Evolutionary conservation across 306 rosid genomes (phyloP), one percentile per base, ranked within the genome.

Genomic region (Dalbergia cochinchinensis): DNA sequence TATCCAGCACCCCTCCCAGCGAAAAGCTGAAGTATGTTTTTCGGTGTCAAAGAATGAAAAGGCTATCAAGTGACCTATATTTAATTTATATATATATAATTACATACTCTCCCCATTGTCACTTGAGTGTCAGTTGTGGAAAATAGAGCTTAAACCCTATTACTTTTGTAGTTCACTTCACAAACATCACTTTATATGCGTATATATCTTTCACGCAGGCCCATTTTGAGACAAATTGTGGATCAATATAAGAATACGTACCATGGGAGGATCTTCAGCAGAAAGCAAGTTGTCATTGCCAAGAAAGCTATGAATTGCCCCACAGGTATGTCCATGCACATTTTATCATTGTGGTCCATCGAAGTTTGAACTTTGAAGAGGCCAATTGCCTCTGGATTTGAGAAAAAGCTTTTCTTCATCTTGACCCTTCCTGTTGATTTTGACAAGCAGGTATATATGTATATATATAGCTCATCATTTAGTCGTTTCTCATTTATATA

Each of bases 21-120:
- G 80, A 80, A 88, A 88, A 81, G 90, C 83, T 84, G 84, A 85
- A 81, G 60, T 71, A 45, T 64, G 19, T 84, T 26, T 22, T 67
- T 85, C 74, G 63, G 81, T 77, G 77, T 62, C 63, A 31, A 78
- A 71, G 69, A 34, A 85, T 78, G 45, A 83, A 91, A 91, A 86
- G 83, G 82, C 74, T 81, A 44, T 66, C 5, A 4, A 37, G 69
- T 61, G 12, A 57, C 71, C 74, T 84, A 65, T 60, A 33, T 81
- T 48, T 72, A 51, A 64, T 63, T 26, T 26, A 26, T 26, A 26
- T 26, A 26, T 1, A 26, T 26, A 26, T 26, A 20, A 20, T 20
- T 20, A 26, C 3, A 62, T 55, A 75, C 71, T 31, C 12, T 7
- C 26, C 80, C 10, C 35, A 0, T 22, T 47, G 65, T 16, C 41